phyloP scores from a whole-genome alignment of 2,329 filamentous ascomycete genomes.

The Colletotrichum chlorophyti region DNA sequence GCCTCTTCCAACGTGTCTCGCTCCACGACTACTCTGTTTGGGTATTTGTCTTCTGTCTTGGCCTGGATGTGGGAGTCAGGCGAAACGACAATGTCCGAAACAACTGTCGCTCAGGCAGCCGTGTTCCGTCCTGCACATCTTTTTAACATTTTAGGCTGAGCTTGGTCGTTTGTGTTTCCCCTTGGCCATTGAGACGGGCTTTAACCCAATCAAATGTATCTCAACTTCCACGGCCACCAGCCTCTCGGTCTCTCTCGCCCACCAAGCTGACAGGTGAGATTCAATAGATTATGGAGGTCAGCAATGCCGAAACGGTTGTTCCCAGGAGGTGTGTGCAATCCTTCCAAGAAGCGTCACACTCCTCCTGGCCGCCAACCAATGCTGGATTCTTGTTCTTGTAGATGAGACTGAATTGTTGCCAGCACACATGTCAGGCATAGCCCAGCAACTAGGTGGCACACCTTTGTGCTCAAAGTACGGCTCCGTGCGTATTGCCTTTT shows the following conservation, averaged over 20 bases:
- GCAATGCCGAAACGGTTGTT: slow-evolving; percentile 10
- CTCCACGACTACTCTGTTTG: slow-evolving; percentile 7
- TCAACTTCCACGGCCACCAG: background rate
- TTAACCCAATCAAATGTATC: too few relatives aligned
- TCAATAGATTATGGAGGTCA: slow-evolving; percentile 13
- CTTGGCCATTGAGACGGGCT: slow-evolving; percentile 3
- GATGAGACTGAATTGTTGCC: slow-evolving; percentile 15
- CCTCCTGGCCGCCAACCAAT: slow-evolving; percentile 10
- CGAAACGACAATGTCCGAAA: slow-evolving; percentile 24
- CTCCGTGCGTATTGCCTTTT: slow-evolving; percentile 20
- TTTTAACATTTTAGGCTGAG: slow-evolving; percentile 2
- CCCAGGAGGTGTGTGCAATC: slow-evolving; percentile 12
- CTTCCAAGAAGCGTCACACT: slow-evolving; percentile 21
- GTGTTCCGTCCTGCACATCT: slow-evolving; percentile 24
- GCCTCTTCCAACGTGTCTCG: slow-evolving; percentile 5
- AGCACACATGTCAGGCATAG: slow-evolving; percentile 25
- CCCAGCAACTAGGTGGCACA: slow-evolving; percentile 17
- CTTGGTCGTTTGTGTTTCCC: slow-evolving; percentile 16
- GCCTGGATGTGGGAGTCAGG: slow-evolving; percentile 11
- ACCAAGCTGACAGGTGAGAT: background rate
- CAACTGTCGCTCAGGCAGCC: slow-evolving; percentile 21
- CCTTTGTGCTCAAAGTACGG: slow-evolving; percentile 21
- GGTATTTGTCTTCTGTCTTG: too few relatives aligned
- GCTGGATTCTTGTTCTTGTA: slow-evolving; percentile 14
- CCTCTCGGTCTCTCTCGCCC: background rate